Evolutionary conservation across 1,284 basidiomycete genomes (phyloP), one percentile per base, ranked within the genome.

Genomic region (Clitocybe nebularis): DNA sequence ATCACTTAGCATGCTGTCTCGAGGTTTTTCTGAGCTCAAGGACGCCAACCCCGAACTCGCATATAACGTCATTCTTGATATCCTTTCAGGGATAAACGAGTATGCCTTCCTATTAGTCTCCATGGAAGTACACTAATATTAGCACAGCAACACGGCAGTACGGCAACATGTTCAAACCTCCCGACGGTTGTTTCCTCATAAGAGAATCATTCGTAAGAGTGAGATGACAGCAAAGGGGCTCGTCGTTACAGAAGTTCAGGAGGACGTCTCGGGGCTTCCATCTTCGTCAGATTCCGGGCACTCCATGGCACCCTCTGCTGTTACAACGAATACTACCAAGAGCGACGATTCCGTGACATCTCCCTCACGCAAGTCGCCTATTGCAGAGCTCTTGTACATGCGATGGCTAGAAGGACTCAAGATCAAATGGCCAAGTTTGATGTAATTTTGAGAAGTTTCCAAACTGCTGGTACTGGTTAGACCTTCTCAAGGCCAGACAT

Each of bases 331-430:
- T 8, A 46, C 61, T 14, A 39, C 46, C 6, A 66, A 66, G 52
- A 51, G 52, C 43, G 66, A 68, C 13, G 72, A 72, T 17, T 45
- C 63, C 2, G 66, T 71, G 7, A 56, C 67, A 0, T 41, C 56
- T 26, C 54, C 64, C 7, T 51, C 56, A 33, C 71, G 77, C 48
- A 85, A 82, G 59, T 86, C 84, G 14, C 93, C 93, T 1, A 93
- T 98, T 28, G 87, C 93, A 13, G 93, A 97, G 60, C 72, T 98
- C 50, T 70, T 98, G 20, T 98, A 97, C 61, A 86, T 94, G 72
- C 80, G 95, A 36, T 98, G 94, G 94, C 69, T 97, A 19, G 91
- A 97, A 58, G 93, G 92, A 1, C 65, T 96, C 41, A 84, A 81
- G 65, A 69, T 92, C 56, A 92, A 91, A 60, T 92, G 90, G 90